These are phyloP conservation scores for Funneliformis caledonium DNA, from an alignment of 371 early-diverging fungal genomes.

Conservation along the genomic window DNA sequence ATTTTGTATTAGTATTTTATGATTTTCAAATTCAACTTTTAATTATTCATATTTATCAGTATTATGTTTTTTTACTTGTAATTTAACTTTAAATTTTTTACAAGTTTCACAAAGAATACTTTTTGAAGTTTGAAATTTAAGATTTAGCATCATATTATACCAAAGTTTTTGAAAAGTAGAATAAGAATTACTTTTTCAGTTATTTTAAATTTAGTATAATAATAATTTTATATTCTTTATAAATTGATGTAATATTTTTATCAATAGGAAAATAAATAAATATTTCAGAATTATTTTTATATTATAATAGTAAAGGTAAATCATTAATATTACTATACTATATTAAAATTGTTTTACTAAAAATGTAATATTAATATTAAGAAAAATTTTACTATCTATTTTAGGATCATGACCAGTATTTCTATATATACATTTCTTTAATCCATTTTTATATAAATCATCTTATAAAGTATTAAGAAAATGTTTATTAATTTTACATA, in stretches of 20 bases:
- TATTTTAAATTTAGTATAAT: background rate
- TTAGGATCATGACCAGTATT: background rate
- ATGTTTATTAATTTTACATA: background rate
- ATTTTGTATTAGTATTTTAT: background rate
- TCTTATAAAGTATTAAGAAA: no score
- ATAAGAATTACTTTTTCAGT: background rate
- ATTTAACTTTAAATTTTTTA: background rate
- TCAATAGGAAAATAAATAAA: background rate
- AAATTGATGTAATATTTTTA: background rate
- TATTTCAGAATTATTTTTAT: conserved; percentile 22
- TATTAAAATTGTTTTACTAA: background rate
- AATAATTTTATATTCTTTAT: conserved; percentile 9
- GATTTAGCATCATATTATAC: background rate
- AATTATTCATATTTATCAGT: background rate
- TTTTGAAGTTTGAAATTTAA: background rate
- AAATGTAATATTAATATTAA: no score
- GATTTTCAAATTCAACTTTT: background rate
- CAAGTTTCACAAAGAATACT: conserved; percentile 4
- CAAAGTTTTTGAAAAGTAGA: background rate
- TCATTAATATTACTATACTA: background rate
- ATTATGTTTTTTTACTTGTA: background rate
- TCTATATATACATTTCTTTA: conserved; percentile 18
- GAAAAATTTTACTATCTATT: no score
- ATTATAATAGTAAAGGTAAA: background rate
- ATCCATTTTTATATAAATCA: background rate